A percentile compares a stretch with the other conserved stretches of the same genome.
Conservation (phyloP, 23 red algal genomes). For the Gracilariopsis chorda region DNA sequence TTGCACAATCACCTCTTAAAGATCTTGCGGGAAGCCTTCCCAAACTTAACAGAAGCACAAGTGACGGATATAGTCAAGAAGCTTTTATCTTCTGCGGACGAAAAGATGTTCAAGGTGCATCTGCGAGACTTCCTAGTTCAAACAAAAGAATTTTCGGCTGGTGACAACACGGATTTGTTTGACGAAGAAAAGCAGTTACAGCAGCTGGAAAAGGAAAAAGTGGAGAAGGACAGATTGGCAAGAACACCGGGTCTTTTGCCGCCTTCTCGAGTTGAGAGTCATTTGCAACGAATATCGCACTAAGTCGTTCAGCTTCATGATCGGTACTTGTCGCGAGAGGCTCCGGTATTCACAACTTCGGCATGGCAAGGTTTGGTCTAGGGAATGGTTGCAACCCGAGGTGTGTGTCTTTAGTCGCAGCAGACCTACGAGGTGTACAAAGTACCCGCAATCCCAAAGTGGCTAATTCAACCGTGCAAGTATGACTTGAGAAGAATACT, state of each 20-base stretch:
- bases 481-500: too few relatives aligned
- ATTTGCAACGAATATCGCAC: background rate
- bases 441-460: too few relatives aligned
- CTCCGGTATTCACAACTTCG: background rate
- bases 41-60: conserved; percentile 74
- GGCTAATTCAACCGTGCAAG: too few relatives aligned
- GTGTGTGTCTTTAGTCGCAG: background rate
- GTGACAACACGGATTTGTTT: conserved; percentile 97
- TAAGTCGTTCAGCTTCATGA: background rate
- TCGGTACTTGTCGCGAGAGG: background rate
- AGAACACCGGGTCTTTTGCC: conserved; percentile 64
- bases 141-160: conserved; percentile 93
- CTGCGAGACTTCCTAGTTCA: conserved; percentile 96
- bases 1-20: conserved; percentile 79
- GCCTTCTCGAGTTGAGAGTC: conserved; percentile 1
- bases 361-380: background rate
- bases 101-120: conserved; percentile 96
- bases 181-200: conserved; percentile 87
- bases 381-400: background rate
- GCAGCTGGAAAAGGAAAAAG: conserved; percentile 64
- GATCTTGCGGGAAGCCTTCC: conserved; percentile 81
- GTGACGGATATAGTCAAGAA: conserved; percentile 82
- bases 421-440: too few relatives aligned
- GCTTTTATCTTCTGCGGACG: conserved; percentile 75
- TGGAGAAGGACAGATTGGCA: conserved; percentile 67